These are phyloP conservation scores for Aspergillus baeticus DNA, from an alignment of 495 filamentous ascomycete genomes.

Conservation along the genomic window DNA sequence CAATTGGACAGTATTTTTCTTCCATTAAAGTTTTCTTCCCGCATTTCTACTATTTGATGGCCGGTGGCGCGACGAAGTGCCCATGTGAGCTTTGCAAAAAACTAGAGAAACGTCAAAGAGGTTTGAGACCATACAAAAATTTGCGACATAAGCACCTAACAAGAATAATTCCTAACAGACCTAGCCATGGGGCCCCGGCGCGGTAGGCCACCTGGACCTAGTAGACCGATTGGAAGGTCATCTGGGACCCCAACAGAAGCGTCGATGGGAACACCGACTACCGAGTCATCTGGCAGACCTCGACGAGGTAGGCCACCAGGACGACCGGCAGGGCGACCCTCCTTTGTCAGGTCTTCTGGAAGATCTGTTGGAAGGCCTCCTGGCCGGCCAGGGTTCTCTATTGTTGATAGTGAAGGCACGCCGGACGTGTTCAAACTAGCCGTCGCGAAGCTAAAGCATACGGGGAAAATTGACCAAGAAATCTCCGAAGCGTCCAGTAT, in stretches of 20 bases:
- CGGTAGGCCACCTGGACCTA: slow-evolving; percentile 15
- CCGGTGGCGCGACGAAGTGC: slow-evolving; percentile 34
- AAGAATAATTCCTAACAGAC: neutral
- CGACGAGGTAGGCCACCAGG: neutral
- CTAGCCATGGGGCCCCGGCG: slow-evolving; percentile 17
- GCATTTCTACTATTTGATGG: slow-evolving; percentile 59
- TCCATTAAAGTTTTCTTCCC: slow-evolving; percentile 54
- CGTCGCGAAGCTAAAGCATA: slow-evolving; percentile 46
- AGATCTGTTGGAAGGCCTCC: neutral
- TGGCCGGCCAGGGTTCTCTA: slow-evolving; percentile 10
- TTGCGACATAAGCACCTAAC: neutral
- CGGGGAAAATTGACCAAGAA: slow-evolving; percentile 35
- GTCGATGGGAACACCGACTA: slow-evolving; percentile 19
- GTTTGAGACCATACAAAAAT: neutral
- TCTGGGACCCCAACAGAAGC: slow-evolving; percentile 1
- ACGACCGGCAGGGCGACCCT: neutral
- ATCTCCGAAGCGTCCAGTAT: slow-evolving; percentile 49
- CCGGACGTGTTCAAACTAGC: slow-evolving; percentile 51
- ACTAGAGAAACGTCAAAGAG: slow-evolving; percentile 15
- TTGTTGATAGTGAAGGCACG: slow-evolving; percentile 39
- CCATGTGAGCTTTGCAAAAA: slow-evolving; percentile 38
- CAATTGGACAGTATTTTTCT: slow-evolving; percentile 46
- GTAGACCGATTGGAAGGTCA: neutral
- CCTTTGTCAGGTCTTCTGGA: neutral
- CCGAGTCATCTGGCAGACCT: slow-evolving; percentile 17